phyloP scores from a whole-genome alignment of 2,329 filamentous ascomycete species.

The Pestalotiopsis fici region DNA sequence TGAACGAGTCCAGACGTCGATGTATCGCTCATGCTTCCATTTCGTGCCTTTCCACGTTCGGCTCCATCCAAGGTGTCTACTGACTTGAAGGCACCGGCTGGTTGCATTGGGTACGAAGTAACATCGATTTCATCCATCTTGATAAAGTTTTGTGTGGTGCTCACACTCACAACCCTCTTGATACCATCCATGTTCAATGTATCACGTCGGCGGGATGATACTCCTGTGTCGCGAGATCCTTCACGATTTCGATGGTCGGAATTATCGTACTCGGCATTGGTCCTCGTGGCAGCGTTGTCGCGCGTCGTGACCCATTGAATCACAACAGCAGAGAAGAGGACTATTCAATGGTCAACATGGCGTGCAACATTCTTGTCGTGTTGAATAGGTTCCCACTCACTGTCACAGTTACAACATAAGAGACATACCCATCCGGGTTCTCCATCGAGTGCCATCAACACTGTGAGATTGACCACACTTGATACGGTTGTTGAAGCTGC shows the following conservation, averaged over 20 bases:
- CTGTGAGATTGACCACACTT: constrained; percentile 48
- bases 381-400: constrained; percentile 40
- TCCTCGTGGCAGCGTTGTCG: constrained; percentile 36
- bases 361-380: neutral
- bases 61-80: neutral
- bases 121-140: neutral
- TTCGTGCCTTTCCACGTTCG: neutral
- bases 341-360: constrained; percentile 30
- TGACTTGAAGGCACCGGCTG: neutral
- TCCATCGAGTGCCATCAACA: constrained; percentile 59
- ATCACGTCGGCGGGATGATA: neutral
- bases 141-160: neutral
- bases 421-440: constrained; percentile 68
- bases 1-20: neutral
- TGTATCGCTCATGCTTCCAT: neutral
- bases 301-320: constrained; percentile 60
- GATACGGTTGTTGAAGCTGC: constrained; percentile 57
- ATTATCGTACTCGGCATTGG: neutral
- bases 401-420: constrained; percentile 65
- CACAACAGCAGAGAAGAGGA: constrained; percentile 60
- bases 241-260: neutral
- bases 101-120: neutral
- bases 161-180: neutral
- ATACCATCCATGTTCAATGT: neutral
- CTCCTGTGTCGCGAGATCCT: neutral